Evolutionary conservation across 116 monocot genomes (phyloP), one percentile per base, ranked within the genome.

Genomic region (Zostera marina): DNA sequence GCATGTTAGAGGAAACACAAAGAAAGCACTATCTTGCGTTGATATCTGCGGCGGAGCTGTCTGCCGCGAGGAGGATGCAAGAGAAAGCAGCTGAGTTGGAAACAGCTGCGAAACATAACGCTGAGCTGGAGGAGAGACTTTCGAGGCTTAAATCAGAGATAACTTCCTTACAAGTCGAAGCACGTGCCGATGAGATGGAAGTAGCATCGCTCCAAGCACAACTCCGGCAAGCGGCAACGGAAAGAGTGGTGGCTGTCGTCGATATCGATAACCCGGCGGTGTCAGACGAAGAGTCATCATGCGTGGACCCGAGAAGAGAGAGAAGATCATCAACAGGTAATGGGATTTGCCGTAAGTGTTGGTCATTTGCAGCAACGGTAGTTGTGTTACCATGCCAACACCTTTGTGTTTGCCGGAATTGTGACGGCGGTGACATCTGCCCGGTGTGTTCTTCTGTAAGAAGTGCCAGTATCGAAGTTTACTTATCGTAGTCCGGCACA

Each of bases 311-410:
- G 23, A 60, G 53, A 56, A 57, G 68, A 51, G 22, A 49, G 68
- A 45, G 48, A 21, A 3, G 23, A 13, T 42, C 38, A 1, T 32
- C 3, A 5, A 40, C 2, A 11, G 23, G 13, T 10, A 58, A 22
- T 41, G 42, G 19, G 2, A 11, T 16, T 16, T 20, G 41, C 23
- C 44, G 54, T 20, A 19, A 16, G 53, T 45, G 54, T 11, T 48
- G 59, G 32, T 49, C n/a, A 32, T 47, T 32, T 17, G 72, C 59
- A n/a, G 81, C 64, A 14, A 45, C 38, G 40, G 62, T 81, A 15
- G 70, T 81, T 46, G 60, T 77, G 42, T 70, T 81, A 6, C 85
- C 81, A 9, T 81, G 81, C 70, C 59, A 69, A 26, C 85, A 85
- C 24, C 65, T 80, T 3, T 75, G 74, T 65, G 20, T 77, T 1